Conservation (phyloP, 148 eudicot genomes). For the Hydrangea macrophylla region DNA sequence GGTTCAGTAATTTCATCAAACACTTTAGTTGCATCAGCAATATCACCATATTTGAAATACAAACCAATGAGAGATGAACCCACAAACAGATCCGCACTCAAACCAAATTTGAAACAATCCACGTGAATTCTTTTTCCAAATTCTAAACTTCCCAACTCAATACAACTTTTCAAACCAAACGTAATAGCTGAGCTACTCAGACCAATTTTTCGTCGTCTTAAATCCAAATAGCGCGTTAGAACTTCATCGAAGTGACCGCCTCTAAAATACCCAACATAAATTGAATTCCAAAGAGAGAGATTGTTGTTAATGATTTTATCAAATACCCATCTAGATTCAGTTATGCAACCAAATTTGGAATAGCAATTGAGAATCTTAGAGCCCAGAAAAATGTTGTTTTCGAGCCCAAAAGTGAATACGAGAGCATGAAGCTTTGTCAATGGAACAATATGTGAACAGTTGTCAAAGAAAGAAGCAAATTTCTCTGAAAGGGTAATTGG, state of each 20-base stretch:
- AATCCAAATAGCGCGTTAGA: slow-evolving; percentile 16
- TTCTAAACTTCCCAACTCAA: slow-evolving; percentile 13
- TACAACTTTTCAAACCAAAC: slow-evolving; percentile 21
- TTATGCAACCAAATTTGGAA: slow-evolving; percentile 15
- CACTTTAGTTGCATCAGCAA: slow-evolving; percentile 20
- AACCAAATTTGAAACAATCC: slow-evolving; percentile 24
- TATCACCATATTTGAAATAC: slow-evolving; percentile 13
- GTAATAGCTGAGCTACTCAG: slow-evolving; percentile 19
- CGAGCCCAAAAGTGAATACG: slow-evolving; percentile 16
- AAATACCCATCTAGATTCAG: slow-evolving; percentile 25
- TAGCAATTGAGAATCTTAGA: slow-evolving; percentile 21
- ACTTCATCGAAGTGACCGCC: slow-evolving; percentile 21
- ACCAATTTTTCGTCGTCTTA: slow-evolving; percentile 15
- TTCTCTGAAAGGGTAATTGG: not conserved
- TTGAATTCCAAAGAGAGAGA: slow-evolving; percentile 23
- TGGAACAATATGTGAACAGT: slow-evolving; percentile 7
- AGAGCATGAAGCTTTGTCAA: slow-evolving; percentile 23
- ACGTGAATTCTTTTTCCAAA: slow-evolving; percentile 20
- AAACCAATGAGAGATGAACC: slow-evolving; percentile 25
- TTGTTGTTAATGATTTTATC: slow-evolving; percentile 6
- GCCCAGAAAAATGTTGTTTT: slow-evolving; percentile 21
- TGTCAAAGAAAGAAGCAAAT: slow-evolving; percentile 12
- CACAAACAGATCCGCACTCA: slow-evolving; percentile 18
- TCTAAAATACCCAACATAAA: slow-evolving; percentile 22
- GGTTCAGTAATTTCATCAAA: slow-evolving; percentile 26